Base-by-base conservation (phyloP, 2,329 filamentous ascomycete species). In the Metarhizium sp. region DNA sequence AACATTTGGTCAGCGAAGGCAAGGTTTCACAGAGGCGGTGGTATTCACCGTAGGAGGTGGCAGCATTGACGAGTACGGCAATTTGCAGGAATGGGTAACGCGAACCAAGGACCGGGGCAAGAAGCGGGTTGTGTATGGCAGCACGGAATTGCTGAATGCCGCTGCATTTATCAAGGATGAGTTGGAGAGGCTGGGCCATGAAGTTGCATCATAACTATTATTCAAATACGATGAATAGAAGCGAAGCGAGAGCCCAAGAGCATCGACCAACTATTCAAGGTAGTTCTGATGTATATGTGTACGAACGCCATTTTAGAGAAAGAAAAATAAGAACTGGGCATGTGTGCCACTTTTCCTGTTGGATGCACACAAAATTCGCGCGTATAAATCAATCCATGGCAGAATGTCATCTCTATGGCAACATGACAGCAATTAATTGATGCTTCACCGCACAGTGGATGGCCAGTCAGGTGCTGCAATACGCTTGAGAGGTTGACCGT, bases 11-110 rank as follows among this genome's bases (percentile, higher is more conserved):
- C 92, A 97, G 71, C 77, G 91, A 58, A 78, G 92, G 54, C 92
- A 96, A 66, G 91, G 90, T 0, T 96, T 92, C 71, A 88, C 84
- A 51, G 92, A 96, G 65, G 89, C 90, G 1, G 86, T 96, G 54
- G 90, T 96, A n/a, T 96, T 96, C 67, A 92, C 90, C 0, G 90
- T 95, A 3, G 94, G 94, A 4, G 94, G 95, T 50, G 94, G 94
- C 46, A 96, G 91, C 68, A 97, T 99, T 89, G 94, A 99, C 63
- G 94, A 99, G 70, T 99, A 97, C 68, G 92, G 92, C 20, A 99
- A 99, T 71, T 70, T 99, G 68, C 90, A 96, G 68, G 94, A 97
- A 67, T 99, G 94, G 94, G 90, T 92, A 5, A 84, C 83, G 69
- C 80, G 92, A 60, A 91, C 90, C 4, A 83, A 83, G 14, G 80